phyloP scores from a whole-genome alignment of 2,329 filamentous ascomycete genomes.

The Fusarium sp. region DNA sequence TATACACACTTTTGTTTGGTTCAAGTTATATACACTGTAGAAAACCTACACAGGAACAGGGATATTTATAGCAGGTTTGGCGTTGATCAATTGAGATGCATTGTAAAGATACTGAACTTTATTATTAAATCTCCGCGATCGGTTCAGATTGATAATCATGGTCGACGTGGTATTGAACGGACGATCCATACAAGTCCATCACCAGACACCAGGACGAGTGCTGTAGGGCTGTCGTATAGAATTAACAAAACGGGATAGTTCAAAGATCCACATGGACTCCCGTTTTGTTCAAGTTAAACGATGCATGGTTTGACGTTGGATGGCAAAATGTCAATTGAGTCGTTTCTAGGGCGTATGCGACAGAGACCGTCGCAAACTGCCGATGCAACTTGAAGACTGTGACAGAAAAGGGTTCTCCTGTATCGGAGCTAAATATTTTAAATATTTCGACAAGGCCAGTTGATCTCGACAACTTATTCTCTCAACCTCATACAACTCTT shows the following conservation, averaged over 20 bases:
- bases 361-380: neutral
- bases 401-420: conserved; percentile 1
- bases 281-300: neutral
- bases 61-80: conserved; percentile 25
- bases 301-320: neutral
- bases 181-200: neutral
- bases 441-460: neutral
- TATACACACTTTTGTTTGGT: conserved; percentile 11
- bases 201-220: no score
- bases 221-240: conserved; percentile 11
- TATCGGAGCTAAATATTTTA: conserved; percentile 13
- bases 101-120: neutral
- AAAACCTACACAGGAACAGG: conserved; percentile 14
- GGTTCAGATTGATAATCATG: neutral
- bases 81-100: conserved; percentile 27
- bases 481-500: neutral
- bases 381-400: neutral
- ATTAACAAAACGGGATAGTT: conserved; percentile 2
- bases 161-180: neutral
- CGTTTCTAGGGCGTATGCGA: conserved; percentile 9
- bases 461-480: neutral
- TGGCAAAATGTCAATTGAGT: conserved; percentile 9
- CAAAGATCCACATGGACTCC: neutral
- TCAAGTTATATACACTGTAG: conserved; percentile 17
- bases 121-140: neutral